phyloP scores from a whole-genome alignment of 2,329 filamentous ascomycete genomes.

The Leptographium galeiforme region DNA sequence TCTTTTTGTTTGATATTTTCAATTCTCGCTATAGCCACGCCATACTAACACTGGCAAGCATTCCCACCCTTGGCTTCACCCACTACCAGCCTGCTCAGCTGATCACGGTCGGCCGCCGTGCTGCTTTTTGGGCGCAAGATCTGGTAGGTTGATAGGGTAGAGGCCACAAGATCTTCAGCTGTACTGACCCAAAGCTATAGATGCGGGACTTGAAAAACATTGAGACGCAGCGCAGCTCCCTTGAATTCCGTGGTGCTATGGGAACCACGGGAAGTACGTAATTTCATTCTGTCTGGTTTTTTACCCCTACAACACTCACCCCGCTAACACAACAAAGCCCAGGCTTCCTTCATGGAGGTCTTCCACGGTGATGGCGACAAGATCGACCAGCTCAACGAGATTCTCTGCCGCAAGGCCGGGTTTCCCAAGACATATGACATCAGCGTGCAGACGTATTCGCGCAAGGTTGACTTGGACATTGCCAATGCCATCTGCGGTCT shows the following conservation, averaged over 20 bases:
- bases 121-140: not conserved
- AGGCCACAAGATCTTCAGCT: too few species aligned
- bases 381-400: conserved; percentile 39
- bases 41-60: too few species aligned
- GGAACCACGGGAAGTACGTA: not conserved
- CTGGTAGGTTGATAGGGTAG: too few species aligned
- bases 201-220: not conserved
- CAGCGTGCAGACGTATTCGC: conserved; percentile 44
- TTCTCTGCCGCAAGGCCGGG: conserved; percentile 41
- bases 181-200: too few species aligned
- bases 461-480: conserved; percentile 73
- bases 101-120: not conserved
- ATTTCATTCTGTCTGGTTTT: too few species aligned
- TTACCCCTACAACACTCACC: too few species aligned
- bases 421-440: conserved; percentile 43
- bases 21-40: too few species aligned
- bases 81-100: not conserved
- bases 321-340: not conserved
- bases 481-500: conserved; percentile 62
- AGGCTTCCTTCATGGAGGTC: conserved; percentile 26
- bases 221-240: not conserved
- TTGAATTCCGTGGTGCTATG: not conserved
- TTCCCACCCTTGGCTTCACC: too few species aligned
- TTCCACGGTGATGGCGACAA: conserved; percentile 36
- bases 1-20: too few species aligned